Percentiles rank a stretch among this genome's conserved stretches.
Evolutionary conservation across 495 filamentous ascomycete species (phyloP).

Genomic region (Beverwykella pulmonaria): DNA sequence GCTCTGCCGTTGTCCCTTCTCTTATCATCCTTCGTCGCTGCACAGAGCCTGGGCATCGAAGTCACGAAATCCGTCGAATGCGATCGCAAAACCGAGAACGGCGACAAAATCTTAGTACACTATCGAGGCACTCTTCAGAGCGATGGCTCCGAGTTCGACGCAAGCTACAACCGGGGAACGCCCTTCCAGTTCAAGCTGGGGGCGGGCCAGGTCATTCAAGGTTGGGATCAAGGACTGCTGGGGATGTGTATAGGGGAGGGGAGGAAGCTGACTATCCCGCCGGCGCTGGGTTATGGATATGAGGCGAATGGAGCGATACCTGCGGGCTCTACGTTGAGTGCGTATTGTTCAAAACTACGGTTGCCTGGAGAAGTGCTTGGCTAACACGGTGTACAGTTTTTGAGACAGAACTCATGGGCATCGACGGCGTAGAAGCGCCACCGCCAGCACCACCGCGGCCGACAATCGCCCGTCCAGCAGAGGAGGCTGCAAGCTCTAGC

Average conservation of each 20-base stretch:
- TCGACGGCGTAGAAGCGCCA: slow-evolving; percentile 66
- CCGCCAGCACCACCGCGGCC: slow-evolving; percentile 20
- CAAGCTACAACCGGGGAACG: slow-evolving; percentile 69
- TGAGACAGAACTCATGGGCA: slow-evolving; percentile 88
- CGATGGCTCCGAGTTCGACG: slow-evolving; percentile 59
- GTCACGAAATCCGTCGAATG: slow-evolving; percentile 71
- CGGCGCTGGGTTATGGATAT: slow-evolving; percentile 82
- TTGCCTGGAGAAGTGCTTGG: neutral
- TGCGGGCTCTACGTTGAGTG: slow-evolving; percentile 71
- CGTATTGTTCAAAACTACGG: slow-evolving; percentile 5
- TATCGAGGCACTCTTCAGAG: slow-evolving; percentile 78
- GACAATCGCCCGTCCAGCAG: slow-evolving; percentile 14
- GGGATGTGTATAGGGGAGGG: slow-evolving; percentile 98
- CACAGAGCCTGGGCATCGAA: slow-evolving; percentile 67
- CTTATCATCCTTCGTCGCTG: slow-evolving; percentile 15
- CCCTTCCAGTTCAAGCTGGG: slow-evolving; percentile 83
- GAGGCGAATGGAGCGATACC: slow-evolving; percentile 72
- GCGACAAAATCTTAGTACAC: slow-evolving; percentile 82
- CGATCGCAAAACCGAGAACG: slow-evolving; percentile 70
- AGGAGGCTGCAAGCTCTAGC: neutral
- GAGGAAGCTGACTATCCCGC: slow-evolving; percentile 88
- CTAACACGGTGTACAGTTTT: slow-evolving; percentile 63
- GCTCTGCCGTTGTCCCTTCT: slow-evolving; percentile 28
- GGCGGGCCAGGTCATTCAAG: slow-evolving; percentile 81
- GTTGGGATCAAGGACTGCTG: slow-evolving; percentile 87